Percentiles rank a stretch among this genome's conserved stretches.
Evolutionary conservation across 2,329 filamentous ascomycete genomes (phyloP).

Genomic region (Emergomyces africanus): DNA sequence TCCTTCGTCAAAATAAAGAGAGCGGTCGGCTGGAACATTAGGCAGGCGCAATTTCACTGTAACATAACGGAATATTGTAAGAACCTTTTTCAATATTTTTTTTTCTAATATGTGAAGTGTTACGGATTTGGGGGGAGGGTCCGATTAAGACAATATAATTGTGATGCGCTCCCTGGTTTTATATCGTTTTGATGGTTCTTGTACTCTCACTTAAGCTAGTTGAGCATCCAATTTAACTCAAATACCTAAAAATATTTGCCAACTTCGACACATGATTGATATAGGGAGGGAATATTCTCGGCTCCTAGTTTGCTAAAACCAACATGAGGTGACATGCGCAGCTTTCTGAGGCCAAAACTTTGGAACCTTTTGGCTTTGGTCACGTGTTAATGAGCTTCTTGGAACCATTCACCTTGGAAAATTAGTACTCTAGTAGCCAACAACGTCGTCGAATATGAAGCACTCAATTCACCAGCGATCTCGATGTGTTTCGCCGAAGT

Average conservation of each 20-base stretch:
- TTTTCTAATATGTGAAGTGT: background rate
- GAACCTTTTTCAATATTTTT: background rate
- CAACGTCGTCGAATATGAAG: background rate
- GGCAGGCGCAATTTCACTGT: constrained; percentile 1
- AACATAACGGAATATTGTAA: constrained; percentile 6
- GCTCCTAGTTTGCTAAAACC: too few species aligned
- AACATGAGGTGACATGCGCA: too few species aligned
- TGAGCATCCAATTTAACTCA: background rate
- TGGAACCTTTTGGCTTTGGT: too few species aligned
- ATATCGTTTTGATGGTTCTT: background rate
- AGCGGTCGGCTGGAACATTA: background rate
- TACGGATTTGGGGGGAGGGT: background rate
- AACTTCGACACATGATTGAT: background rate
- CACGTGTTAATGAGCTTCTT: background rate
- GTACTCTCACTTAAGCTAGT: background rate
- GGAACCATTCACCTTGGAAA: too few species aligned
- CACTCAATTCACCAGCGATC: too few species aligned
- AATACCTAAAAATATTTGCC: background rate
- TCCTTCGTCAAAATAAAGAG: background rate
- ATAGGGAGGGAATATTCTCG: background rate
- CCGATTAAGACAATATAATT: background rate
- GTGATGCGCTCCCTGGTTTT: background rate
- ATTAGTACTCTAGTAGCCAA: too few species aligned
- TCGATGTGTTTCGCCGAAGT: too few species aligned
- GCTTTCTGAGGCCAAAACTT: too few species aligned